phyloP scores from a whole-genome alignment of 495 filamentous ascomycete genomes.

The Darksidea phi region DNA sequence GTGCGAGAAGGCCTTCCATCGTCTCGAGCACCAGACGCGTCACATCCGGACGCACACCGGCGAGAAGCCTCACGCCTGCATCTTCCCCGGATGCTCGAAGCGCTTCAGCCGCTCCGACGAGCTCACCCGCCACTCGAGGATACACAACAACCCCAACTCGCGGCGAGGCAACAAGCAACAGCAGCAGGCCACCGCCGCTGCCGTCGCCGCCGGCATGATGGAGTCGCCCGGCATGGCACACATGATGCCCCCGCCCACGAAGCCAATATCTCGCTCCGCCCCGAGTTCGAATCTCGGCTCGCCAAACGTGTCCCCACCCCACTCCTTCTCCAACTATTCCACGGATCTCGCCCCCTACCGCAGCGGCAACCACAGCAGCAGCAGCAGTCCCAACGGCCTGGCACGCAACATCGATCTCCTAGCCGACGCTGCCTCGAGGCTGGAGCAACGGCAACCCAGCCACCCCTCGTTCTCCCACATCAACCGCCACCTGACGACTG shows the following conservation, averaged over 20 bases:
- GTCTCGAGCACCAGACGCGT: slow-evolving; percentile 94
- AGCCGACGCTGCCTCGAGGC: slow-evolving; percentile 84
- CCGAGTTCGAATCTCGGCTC: slow-evolving; percentile 85
- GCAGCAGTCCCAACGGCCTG: slow-evolving; percentile 45
- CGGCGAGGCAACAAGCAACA: slow-evolving; percentile 84
- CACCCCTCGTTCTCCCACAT: slow-evolving; percentile 41
- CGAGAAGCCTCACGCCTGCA: slow-evolving; percentile 96
- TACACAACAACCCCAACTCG: slow-evolving; percentile 98
- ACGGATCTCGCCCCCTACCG: slow-evolving; percentile 64
- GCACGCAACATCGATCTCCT: slow-evolving; percentile 79
- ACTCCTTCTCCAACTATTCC: slow-evolving; percentile 77
- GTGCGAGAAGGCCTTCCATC: slow-evolving; percentile 98
- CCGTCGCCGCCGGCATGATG: slow-evolving; percentile 47
- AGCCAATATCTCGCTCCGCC: slow-evolving; percentile 77
- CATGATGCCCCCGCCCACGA: slow-evolving; percentile 80
- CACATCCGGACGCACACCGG: slow-evolving; percentile 98
- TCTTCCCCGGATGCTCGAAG: slow-evolving; percentile 93
- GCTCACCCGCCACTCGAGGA: slow-evolving; percentile 92
- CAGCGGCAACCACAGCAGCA: slow-evolving; percentile 43
- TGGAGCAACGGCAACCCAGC: slow-evolving; percentile 61
- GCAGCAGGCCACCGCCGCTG: slow-evolving; percentile 49
- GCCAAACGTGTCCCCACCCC: slow-evolving; percentile 92
- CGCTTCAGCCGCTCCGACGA: slow-evolving; percentile 97
- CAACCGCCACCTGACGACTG: slow-evolving; percentile 48
- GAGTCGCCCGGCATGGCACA: slow-evolving; percentile 53